Percentiles rank a stretch among this genome's conserved stretches.
phyloP scores from a whole-genome alignment of 116 monocot genomes.

The Phalaenopsis hybrid region DNA sequence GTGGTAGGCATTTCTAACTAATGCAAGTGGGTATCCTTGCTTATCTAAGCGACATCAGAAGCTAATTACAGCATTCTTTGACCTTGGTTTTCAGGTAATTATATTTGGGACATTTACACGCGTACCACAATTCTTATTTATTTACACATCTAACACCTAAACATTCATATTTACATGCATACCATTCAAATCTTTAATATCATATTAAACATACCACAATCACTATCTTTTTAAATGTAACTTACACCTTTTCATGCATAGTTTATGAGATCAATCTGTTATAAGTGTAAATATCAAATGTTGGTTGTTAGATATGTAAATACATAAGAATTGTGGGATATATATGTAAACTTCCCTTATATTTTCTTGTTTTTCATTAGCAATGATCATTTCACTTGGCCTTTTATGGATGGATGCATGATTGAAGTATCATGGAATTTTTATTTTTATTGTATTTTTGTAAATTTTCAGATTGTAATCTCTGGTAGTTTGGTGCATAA shows the following conservation, averaged over 20 bases:
- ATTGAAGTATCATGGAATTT: not conserved
- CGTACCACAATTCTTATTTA: too few relatives aligned
- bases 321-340: too few relatives aligned
- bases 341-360: not conserved
- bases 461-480: slow-evolving; percentile 49
- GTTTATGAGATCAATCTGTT: too few relatives aligned
- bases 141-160: too few relatives aligned
- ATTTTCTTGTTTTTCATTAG: slow-evolving; percentile 1
- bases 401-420: not conserved
- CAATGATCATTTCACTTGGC: not conserved
- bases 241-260: too few relatives aligned
- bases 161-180: too few relatives aligned
- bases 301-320: too few relatives aligned
- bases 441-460: not conserved
- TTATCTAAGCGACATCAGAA: slow-evolving; percentile 85
- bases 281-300: too few relatives aligned
- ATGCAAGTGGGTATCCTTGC: slow-evolving; percentile 90
- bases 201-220: too few relatives aligned
- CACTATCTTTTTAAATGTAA: too few relatives aligned
- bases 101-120: not conserved
- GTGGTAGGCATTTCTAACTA: slow-evolving; percentile 83
- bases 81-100: slow-evolving; percentile 80
- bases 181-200: too few relatives aligned
- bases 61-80: slow-evolving; percentile 64
- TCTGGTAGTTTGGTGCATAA: slow-evolving; percentile 57